A percentile compares a stretch with the other conserved stretches of the same genome.
Conservation (phyloP, 2,329 filamentous ascomycete species). For the Pseudopyricularia javanii region DNA sequence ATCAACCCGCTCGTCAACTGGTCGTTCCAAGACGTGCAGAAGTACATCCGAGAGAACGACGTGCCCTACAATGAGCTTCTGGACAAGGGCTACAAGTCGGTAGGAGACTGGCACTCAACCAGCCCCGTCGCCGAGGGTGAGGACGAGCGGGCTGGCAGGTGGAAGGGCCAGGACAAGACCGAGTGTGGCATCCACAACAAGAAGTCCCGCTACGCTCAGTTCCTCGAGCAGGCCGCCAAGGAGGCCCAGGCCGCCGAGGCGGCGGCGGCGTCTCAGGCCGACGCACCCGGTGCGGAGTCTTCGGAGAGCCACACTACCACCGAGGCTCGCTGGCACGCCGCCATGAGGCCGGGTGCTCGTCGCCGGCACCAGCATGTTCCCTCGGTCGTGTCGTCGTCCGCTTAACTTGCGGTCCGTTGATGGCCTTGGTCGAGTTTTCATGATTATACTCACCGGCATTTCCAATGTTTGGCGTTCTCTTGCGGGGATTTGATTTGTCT, state of each 20-base stretch:
- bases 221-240: conserved; percentile 31
- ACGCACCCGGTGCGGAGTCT: not conserved
- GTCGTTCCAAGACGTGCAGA: conserved; percentile 80
- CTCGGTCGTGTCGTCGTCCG: not conserved
- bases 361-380: not conserved
- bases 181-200: conserved; percentile 99
- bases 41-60: conserved; percentile 73
- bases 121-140: conserved; percentile 80
- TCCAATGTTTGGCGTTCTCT: not conserved
- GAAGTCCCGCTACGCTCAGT: conserved; percentile 83
- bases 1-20: conserved; percentile 95
- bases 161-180: conserved; percentile 93
- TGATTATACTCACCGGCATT: not conserved
- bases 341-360: not conserved
- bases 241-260: not conserved
- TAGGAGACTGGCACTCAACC: conserved; percentile 98
- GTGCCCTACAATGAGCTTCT: conserved; percentile 91
- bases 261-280: not conserved
- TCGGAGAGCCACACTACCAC: not conserved
- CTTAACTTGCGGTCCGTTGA: not conserved
- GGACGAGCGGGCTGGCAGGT: conserved; percentile 89
- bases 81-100: conserved; percentile 91
- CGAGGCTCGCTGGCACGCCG: not conserved
- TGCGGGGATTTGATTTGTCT: not conserved
- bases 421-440: not conserved